Evolutionary conservation across 2,329 filamentous ascomycete genomes (phyloP), one percentile per base, ranked within the genome.

Genomic region (Microdochium paspali): DNA sequence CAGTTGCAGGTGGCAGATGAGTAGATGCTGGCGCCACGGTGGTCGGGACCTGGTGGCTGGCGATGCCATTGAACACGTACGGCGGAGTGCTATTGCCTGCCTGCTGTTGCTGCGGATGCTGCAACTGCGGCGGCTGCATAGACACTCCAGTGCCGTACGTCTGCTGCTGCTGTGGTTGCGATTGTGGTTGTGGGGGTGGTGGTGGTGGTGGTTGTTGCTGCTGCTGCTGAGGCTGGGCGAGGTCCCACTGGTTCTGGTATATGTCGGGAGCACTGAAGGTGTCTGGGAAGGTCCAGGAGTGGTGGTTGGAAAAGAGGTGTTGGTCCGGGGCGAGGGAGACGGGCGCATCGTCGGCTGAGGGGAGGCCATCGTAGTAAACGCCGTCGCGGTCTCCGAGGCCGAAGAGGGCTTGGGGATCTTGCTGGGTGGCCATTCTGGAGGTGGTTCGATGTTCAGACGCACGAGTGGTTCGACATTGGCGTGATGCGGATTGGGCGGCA

Each of bases 221-320:
- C 20, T 62, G 60, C 50, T 65, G 63, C 44, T 66, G 52, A 23
- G 66, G 63, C 44, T 66, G 52, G 24, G 66, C 57, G 42, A 59
- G 54, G 18, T 61, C 56, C 66, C 66, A 68, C 35, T 50, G 51
- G 26, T 55, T 32, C 48, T 63, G 56, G 51, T 64, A 65, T 51
- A 57, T 54, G 47, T 64, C 53, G 49, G 58, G 58, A 49, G 58
- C 46, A 21, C 18, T 40, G 18, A 40, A 40, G 35, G 68, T 68
- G 57, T 69, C 67, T 50, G 69, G 68, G 53, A 75, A 76, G 53
- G 64, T 58, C 74, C 74, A 79, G 61, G 68, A 56, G 56, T 64
- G 56, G 53, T 63, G 60, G 48, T 51, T 51, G 44, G 50, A 59
- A 60, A 67, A 67, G 50, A 65, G 54, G 51, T 54, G 46, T 51